Conservation (phyloP, 441 rosid genomes). For the Arabidopsis hybrid region DNA sequence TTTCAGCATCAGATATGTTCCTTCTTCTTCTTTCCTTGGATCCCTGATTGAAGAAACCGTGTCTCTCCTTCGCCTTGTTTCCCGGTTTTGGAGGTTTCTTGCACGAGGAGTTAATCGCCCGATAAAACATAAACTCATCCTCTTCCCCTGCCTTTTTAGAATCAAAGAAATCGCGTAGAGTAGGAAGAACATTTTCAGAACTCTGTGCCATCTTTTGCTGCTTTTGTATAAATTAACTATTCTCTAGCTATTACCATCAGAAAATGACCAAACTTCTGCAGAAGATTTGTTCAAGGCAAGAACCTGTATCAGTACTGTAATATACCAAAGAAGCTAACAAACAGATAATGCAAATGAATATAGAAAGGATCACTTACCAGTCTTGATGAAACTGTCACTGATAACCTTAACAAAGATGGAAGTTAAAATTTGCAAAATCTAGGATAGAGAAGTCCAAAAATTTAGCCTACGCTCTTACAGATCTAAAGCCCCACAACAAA, state of each 20-base stretch:
- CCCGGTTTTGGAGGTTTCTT: conserved; percentile 59
- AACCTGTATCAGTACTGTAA: conserved; percentile 15
- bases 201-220: conserved; percentile 59
- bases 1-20: conserved; percentile 44
- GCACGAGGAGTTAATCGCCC: conserved; percentile 59
- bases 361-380: conserved; percentile 23
- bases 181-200: conserved; percentile 77
- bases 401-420: conserved; percentile 26
- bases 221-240: conserved; percentile 49
- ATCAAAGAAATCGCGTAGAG: conserved; percentile 55
- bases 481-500: conserved; percentile 32
- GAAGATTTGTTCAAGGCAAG: conserved; percentile 1
- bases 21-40: conserved; percentile 47
- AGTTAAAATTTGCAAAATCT: conserved; percentile 22
- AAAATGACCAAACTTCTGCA: conserved; percentile 17
- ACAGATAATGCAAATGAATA: background rate
- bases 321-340: conserved; percentile 16
- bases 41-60: conserved; percentile 73
- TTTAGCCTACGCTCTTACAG: conserved; percentile 29
- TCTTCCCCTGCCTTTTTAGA: conserved; percentile 61
- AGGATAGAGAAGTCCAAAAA: background rate
- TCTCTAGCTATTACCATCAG: conserved; percentile 47
- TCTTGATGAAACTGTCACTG: conserved; percentile 34
- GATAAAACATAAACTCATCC: conserved; percentile 67
- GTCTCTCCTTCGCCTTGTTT: conserved; percentile 57